Evolutionary conservation across 1,284 basidiomycete species (phyloP).

Genomic region (Puccinia novopanici): DNA sequence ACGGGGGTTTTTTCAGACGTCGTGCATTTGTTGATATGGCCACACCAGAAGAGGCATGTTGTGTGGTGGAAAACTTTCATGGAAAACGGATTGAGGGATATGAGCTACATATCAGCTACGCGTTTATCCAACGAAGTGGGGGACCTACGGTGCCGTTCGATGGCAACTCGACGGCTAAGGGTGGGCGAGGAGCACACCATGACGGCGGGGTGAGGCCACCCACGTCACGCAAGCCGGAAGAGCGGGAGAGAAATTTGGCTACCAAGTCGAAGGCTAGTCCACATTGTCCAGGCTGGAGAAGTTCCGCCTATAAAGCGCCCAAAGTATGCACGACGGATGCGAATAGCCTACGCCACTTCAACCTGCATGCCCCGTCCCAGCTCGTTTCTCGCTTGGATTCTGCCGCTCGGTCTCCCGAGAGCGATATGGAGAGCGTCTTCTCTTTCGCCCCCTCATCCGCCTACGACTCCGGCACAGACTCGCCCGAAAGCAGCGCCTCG

Average conservation of each 20-base stretch:
- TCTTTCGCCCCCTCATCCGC: conserved; percentile 14
- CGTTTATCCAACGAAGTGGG: conserved; percentile 50
- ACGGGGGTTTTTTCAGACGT: conserved; percentile 19
- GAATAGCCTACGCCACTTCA: not conserved
- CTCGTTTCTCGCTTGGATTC: not conserved
- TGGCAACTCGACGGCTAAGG: conserved; percentile 12
- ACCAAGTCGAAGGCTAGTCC: not conserved
- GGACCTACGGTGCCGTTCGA: conserved; percentile 28
- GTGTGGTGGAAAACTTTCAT: conserved; percentile 39
- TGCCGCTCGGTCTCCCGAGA: conserved; percentile 7
- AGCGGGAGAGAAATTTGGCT: conserved; percentile 17
- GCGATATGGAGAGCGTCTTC: conserved; percentile 10
- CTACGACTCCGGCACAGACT: conserved; percentile 14
- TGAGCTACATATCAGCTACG: conserved; percentile 46
- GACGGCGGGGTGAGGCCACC: not conserved
- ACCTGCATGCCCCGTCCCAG: not conserved
- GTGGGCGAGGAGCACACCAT: not conserved
- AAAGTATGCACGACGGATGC: not conserved
- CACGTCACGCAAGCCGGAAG: conserved; percentile 15
- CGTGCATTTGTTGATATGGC: conserved; percentile 51
- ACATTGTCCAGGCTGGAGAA: conserved; percentile 1
- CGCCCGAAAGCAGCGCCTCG: conserved; percentile 24
- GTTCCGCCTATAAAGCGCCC: not conserved
- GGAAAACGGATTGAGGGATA: conserved; percentile 48
- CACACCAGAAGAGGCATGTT: conserved; percentile 44